Conservation (phyloP, 768 basidiomycete species). For the Hygrocybe punicea region DNA sequence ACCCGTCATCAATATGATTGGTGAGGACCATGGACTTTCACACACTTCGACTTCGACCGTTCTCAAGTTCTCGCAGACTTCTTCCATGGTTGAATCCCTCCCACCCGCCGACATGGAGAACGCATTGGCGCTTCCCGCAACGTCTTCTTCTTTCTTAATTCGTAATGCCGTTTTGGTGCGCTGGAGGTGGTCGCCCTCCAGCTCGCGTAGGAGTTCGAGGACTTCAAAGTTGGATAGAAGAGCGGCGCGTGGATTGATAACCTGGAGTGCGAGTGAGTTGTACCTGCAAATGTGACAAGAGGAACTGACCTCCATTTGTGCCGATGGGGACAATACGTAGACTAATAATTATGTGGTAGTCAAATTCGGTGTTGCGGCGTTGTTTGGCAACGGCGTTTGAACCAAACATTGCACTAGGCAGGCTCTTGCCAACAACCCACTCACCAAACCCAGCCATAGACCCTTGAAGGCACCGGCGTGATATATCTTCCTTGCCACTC, state of each 20-base stretch:
- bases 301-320: slow-evolving; percentile 5
- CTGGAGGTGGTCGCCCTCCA: slow-evolving; percentile 69
- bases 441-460: too few species aligned
- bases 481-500: too few species aligned
- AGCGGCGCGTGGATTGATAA: slow-evolving; percentile 68
- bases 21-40: slow-evolving; percentile 1
- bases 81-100: slow-evolving; percentile 42
- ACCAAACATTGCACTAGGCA: not conserved
- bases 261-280: slow-evolving; percentile 37
- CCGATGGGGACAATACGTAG: too few species aligned
- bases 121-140: slow-evolving; percentile 25
- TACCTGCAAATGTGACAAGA: not conserved
- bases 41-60: slow-evolving; percentile 83
- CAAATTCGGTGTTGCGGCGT: not conserved
- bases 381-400: slow-evolving; percentile 3
- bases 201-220: slow-evolving; percentile 67
- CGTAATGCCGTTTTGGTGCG: slow-evolving; percentile 67
- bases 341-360: too few species aligned
- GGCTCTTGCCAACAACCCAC: not conserved
- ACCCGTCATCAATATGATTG: slow-evolving; percentile 1
- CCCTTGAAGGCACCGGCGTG: too few species aligned
- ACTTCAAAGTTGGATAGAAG: slow-evolving; percentile 90
- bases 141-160: slow-evolving; percentile 75
- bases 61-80: slow-evolving; percentile 74
- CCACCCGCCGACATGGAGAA: slow-evolving; percentile 20